Base-by-base conservation (phyloP, 129 eudicot genomes). In the Pseudognaphalium luteoalbum region DNA sequence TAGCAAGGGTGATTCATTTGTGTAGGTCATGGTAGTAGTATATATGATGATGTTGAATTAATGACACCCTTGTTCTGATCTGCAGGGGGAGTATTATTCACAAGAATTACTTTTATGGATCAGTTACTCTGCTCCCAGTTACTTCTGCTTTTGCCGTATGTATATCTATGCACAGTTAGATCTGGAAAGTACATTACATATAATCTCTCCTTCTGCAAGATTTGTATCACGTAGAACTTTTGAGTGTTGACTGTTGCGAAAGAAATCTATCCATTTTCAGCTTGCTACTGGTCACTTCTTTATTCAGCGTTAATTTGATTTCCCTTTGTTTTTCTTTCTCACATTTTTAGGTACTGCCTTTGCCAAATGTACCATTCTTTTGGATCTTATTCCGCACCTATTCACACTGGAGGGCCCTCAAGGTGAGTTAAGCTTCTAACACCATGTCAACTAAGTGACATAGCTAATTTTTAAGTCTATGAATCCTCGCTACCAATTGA, bases 301-400 rank as follows among this genome's bases (percentile, higher is more conserved):
- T 71, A 71, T 50, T 22, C 5, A 33, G 65, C 33, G 34, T 47
- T 33, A 22, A 17, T 50, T 47, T 78, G 28, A 71, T 61, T 41
- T 74, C 52, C 33, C 19, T 17, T 51, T 37, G 33, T 4, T 52
- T 73, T 74, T 41, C 15, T 22, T n/a, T 29, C 3, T 57, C 14
- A 47, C 54, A 59, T 61, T 8, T 76, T 65, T 82, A 95, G 99
- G 94, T 95, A 76, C 81, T 95, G 59, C 97, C 97, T 42, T 79
- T 91, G 87, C 99, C 99, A 37, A 95, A 95, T 74, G 87, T 95
- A 76, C 96, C 99, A 11, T 95, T 95, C 86, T 95, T 95, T 75
- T 95, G 99, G 97, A 78, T 86, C 61, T 86, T 89, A 52, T 91
- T 88, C 73, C 99, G 97, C 42, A 73, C 96, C 6, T 91, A 91